Base-by-base conservation (phyloP, 495 filamentous ascomycete genomes). In the Neurospora sp. region DNA sequence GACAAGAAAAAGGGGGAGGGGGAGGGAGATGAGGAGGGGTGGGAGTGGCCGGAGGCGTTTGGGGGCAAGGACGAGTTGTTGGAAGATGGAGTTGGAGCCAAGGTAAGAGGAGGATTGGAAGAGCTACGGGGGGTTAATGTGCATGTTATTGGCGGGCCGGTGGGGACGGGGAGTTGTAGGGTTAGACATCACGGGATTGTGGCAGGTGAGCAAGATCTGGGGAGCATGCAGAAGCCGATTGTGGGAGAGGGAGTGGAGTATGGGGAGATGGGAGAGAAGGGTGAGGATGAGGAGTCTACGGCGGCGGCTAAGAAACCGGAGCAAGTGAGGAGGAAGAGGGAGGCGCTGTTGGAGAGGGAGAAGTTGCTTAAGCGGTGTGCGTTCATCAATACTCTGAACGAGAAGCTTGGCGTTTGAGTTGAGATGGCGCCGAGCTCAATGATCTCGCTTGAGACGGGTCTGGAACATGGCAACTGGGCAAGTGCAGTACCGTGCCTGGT, bases 1-100 rank as follows among this genome's bases (percentile, higher is more conserved):
- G 48, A 14, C n/a, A 35, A 37, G 35, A 3, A 18, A 16, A 3
- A 20, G 22, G 16, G 40, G 4, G 5, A n/a, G 9, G n/a, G n/a
- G n/a, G n/a, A n/a, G n/a, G 41, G 48, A 3, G 69, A 42, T 2
- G 53, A 40, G 3, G 42, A 72, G 3, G 42, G 72, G 3, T 53
- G 37, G 14, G 7, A 39, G 5, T 78, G 76, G 76, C 76, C 75
- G 0, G 70, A 73, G 69, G 70, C 76, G 12, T 78, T 78, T 71
- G 35, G 71, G 0, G 69, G 72, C 3, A n/a, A n/a, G 18, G 42
- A 40, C 11, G 39, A 40, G 39, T 40, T 40, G 39, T 11, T 42
- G 9, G 22, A 35, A 3, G 46, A 72, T 61, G 22, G 27, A 2
- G 18, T 37, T 70, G 38, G 3, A 0, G 4, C 38, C 3, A 38